Evolutionary conservation across 2,329 filamentous ascomycete genomes (phyloP).

Genomic region (Epichloe uncinata): DNA sequence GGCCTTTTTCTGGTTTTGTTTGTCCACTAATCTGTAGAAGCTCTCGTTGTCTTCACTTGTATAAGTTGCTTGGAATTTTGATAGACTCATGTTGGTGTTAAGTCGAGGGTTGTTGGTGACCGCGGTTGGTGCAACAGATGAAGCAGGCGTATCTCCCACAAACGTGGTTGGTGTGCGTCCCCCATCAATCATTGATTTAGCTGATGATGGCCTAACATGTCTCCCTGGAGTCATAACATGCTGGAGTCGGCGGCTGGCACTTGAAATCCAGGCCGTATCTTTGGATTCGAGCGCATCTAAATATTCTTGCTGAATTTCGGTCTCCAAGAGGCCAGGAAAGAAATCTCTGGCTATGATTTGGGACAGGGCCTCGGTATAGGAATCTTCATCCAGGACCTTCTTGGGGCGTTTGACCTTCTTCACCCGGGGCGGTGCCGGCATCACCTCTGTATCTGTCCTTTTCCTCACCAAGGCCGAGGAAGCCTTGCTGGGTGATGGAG

Average conservation of each 20-base stretch:
- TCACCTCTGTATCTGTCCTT: slow-evolving; percentile 54
- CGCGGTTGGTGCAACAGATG: slow-evolving; percentile 34
- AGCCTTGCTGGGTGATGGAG: slow-evolving; percentile 1
- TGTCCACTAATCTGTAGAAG: slow-evolving; percentile 85
- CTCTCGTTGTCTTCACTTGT: slow-evolving; percentile 97
- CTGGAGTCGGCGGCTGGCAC: slow-evolving; percentile 56
- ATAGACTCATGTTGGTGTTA: slow-evolving; percentile 68
- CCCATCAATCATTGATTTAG: slow-evolving; percentile 17
- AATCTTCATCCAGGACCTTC: slow-evolving; percentile 82
- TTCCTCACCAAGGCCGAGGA: slow-evolving; percentile 48
- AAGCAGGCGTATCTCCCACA: slow-evolving; percentile 57
- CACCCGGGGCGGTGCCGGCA: slow-evolving; percentile 72
- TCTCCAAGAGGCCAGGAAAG: slow-evolving; percentile 82
- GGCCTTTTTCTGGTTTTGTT: slow-evolving; percentile 71
- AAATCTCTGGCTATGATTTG: slow-evolving; percentile 95
- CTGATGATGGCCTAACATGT: slow-evolving; percentile 12
- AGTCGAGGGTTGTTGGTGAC: slow-evolving; percentile 33
- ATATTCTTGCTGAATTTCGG: slow-evolving; percentile 81
- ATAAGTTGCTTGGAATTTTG: slow-evolving; percentile 81
- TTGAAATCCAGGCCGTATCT: slow-evolving; percentile 74
- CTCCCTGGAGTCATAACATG: slow-evolving; percentile 74
- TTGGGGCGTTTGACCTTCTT: slow-evolving; percentile 89
- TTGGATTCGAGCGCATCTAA: slow-evolving; percentile 80
- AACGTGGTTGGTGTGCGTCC: slow-evolving; percentile 51
- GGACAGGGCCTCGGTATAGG: slow-evolving; percentile 79